phyloP scores from a whole-genome alignment of 306 rosid species.

The Prunus persica region DNA sequence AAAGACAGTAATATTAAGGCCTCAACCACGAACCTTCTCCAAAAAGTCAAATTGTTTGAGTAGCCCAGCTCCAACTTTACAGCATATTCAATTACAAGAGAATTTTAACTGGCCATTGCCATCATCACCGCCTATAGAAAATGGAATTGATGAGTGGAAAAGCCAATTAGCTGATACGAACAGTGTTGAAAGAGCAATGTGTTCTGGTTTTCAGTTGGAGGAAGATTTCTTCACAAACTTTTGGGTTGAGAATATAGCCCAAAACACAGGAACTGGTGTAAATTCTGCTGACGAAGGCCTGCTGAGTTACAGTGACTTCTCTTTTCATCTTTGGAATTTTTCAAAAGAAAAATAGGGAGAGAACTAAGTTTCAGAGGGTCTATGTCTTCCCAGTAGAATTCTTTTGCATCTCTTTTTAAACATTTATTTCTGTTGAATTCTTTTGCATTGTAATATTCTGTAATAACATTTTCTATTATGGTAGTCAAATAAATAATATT shows the following conservation, averaged over 20 bases:
- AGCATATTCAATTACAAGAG: neutral
- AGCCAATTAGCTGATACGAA: neutral
- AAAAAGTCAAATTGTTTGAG: neutral
- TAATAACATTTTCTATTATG: neutral
- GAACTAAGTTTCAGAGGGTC: too few species aligned
- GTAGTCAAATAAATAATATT: neutral
- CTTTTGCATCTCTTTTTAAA: neutral
- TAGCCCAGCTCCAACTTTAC: neutral
- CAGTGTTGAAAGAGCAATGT: neutral
- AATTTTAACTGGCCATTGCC: neutral
- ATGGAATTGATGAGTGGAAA: neutral
- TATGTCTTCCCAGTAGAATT: too few species aligned
- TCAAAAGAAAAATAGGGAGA: neutral
- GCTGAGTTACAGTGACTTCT: neutral
- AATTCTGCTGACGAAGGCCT: neutral
- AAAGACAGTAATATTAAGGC: slow-evolving; percentile 13
- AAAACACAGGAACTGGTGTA: neutral
- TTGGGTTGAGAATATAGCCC: neutral
- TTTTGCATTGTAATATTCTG: neutral
- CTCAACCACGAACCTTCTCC: slow-evolving; percentile 24
- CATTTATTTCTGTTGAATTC: neutral
- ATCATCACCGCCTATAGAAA: neutral
- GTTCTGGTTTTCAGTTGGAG: neutral
- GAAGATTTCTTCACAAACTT: slow-evolving; percentile 5
- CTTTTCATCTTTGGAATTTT: neutral